These are phyloP conservation scores for Lantana camara DNA, from an alignment of 257 asterid genomes.

Conservation along the genomic window DNA sequence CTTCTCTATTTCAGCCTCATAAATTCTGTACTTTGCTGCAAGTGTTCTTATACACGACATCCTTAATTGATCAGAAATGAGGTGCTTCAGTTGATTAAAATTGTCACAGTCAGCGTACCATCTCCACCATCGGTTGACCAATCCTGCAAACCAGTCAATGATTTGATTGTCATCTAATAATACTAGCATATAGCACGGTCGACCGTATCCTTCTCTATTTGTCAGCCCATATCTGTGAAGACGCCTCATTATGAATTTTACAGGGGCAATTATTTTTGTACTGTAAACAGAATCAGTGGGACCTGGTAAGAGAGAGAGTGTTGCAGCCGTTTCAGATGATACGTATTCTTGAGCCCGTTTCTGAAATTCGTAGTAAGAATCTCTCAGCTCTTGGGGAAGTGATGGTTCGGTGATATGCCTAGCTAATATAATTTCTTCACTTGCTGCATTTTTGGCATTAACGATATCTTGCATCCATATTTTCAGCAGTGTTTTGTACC, in stretches of 20 bases:
- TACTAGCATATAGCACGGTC: slow-evolving; percentile 60
- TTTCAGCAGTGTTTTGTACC: slow-evolving; percentile 77
- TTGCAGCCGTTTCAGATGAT: slow-evolving; percentile 72
- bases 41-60: slow-evolving; percentile 82
- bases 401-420: slow-evolving; percentile 71
- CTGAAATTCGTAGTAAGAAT: slow-evolving; percentile 72
- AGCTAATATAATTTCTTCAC: slow-evolving; percentile 57
- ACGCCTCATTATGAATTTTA: slow-evolving; percentile 54
- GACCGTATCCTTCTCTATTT: slow-evolving; percentile 60
- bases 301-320: slow-evolving; percentile 63
- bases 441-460: slow-evolving; percentile 40
- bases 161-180: slow-evolving; percentile 72
- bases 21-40: slow-evolving; percentile 74
- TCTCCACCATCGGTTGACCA: slow-evolving; percentile 73
- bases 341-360: slow-evolving; percentile 62
- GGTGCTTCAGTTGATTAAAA: slow-evolving; percentile 59
- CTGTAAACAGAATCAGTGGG: slow-evolving; percentile 27
- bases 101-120: slow-evolving; percentile 76
- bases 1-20: slow-evolving; percentile 72
- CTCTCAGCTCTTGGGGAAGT: slow-evolving; percentile 74
- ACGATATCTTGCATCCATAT: slow-evolving; percentile 70
- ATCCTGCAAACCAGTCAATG: slow-evolving; percentile 81
- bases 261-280: slow-evolving; percentile 67
- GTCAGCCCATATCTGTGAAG: slow-evolving; percentile 79
- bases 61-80: slow-evolving; percentile 65